Percentiles rank a stretch among this genome's conserved stretches.
Evolutionary conservation across 2,329 filamentous ascomycete genomes (phyloP).

Genomic region (Chrysosporium keratinophilum): DNA sequence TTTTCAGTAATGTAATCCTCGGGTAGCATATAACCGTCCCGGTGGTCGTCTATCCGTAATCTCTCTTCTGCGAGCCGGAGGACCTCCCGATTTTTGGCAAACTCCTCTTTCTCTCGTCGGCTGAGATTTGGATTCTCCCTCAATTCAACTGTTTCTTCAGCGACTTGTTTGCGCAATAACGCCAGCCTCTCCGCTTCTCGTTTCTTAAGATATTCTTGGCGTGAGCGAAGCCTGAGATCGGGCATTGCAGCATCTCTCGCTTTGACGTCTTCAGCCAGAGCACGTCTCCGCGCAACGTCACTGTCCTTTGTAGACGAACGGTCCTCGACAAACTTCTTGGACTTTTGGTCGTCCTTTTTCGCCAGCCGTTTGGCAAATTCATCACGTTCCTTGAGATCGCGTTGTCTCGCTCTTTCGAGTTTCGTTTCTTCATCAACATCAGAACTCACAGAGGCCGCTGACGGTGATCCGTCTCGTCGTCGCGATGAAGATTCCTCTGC

Average conservation of each 20-base stretch:
- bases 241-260: conserved; percentile 62
- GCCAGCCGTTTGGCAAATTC: conserved; percentile 68
- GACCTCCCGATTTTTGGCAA: conserved; percentile 76
- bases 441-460: conserved; percentile 25
- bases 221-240: conserved; percentile 69
- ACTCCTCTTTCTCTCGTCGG: conserved; percentile 71
- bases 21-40: conserved; percentile 84
- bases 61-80: conserved; percentile 74
- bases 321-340: conserved; percentile 58
- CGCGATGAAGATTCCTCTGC: conserved; percentile 21
- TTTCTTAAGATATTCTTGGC: conserved; percentile 90
- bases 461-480: not conserved
- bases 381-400: conserved; percentile 64
- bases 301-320: conserved; percentile 46
- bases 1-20: conserved; percentile 94
- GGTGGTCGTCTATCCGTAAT: conserved; percentile 76
- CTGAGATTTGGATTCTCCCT: conserved; percentile 65
- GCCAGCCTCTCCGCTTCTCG: conserved; percentile 76
- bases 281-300: conserved; percentile 50
- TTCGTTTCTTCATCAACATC: conserved; percentile 52
- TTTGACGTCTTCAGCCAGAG: conserved; percentile 56
- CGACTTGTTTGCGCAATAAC: conserved; percentile 78
- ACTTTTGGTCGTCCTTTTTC: conserved; percentile 58
- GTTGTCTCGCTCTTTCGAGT: conserved; percentile 49
- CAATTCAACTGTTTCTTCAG: conserved; percentile 74